Evolutionary conservation across 2,329 filamentous ascomycete species (phyloP), one percentile per base, ranked within the genome.

Genomic region (Thielaviopsis ethacetica): DNA sequence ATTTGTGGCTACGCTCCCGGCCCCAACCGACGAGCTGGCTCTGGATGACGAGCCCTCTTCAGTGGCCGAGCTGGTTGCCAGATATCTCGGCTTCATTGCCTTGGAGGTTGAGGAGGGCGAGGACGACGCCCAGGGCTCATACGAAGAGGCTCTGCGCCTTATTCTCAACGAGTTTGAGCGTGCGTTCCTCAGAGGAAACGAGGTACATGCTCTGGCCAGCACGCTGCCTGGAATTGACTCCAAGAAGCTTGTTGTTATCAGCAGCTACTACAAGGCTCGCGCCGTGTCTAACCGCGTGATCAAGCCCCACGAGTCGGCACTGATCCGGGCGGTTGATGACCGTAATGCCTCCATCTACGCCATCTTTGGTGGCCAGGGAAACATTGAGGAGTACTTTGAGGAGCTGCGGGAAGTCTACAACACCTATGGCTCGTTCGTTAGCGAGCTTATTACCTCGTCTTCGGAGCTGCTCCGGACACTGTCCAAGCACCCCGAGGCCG

Each of bases 21-120:
- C 84, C 67, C 88, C 93, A 60, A 98, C 94, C 70, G 93, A 98
- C 70, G 93, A 98, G 77, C 82, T 97, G 64, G 94, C 93, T 62
- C 90, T 91, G 70, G 94, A 98, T 76, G 93, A 98, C 67, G 94
- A 98, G 77, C 93, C 93, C n/a, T 97, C 93, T 44, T 98, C 94
- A 24, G 83, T 91, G 53, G 76, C 88, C 52, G 93, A 98, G 75
- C 79, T 98, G 62, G 89, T 98, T 34, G 91, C 89, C 62, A 83
- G 91, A 70, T 98, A 95, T 73, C 83, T 98, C 69, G 90, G 89
- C 66, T 94, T 89, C 70, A 81, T 96, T 62, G 90, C 91, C 64
- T 76, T 81, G 63, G 88, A 96, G 75, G 86, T 96, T 47, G 89
- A 95, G 59, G 88, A 94, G 67, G 90, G 89, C 59, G 93, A 97